Base-by-base conservation (phyloP, 352 stramenopile species). In the Phytophthora ohioensis region DNA sequence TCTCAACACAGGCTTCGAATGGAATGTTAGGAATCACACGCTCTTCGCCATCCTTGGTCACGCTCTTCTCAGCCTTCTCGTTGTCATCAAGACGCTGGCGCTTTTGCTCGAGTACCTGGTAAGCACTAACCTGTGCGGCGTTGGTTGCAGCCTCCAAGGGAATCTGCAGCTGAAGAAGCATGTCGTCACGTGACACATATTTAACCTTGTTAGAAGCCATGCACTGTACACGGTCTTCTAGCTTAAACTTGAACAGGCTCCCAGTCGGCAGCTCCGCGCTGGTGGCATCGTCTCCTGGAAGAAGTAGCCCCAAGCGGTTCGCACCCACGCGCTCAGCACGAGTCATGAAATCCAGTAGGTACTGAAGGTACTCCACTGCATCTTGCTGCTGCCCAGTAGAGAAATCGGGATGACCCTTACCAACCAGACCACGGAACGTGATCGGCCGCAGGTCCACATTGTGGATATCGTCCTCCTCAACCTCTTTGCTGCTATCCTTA, bases 361-460 rank as follows among this genome's bases (percentile, higher is more conserved):
- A 91, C 63, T 98, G 91, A 38, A 99, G 92, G 75, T 99, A 99
- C 72, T 99, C 97, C 5, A 97, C 92, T 2, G 97, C 96, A 81
- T 99, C 97, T 80, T 99, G 98, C 78, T 99, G 98, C 65, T 99
- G 94, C 3, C 95, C 95, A 0, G 97, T 99, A 0, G 90, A 97
- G 75, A 99, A 99, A 45, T 99, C 97, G 1, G 92, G 77, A 76
- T 99, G 97, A 53, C 96, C 90, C 53, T 97, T 95, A 8, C 96
- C 97, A n/a, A 99, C 90, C 10, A 98, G 75, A 51, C 91, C 81
- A 58, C 98, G 98, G 77, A 99, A 98, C 71, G 98, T 99, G 30
- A 92, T 89, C 7, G 82, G 82, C 47, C 82, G 71, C 9, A 91
- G 70, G 31, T 91, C 82, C 4, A 82, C 51, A 17, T 73, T 78